Evolutionary conservation across 306 rosid species (phyloP), one percentile per base, ranked within the genome.

Genomic region (Trifolium fragiferum): DNA sequence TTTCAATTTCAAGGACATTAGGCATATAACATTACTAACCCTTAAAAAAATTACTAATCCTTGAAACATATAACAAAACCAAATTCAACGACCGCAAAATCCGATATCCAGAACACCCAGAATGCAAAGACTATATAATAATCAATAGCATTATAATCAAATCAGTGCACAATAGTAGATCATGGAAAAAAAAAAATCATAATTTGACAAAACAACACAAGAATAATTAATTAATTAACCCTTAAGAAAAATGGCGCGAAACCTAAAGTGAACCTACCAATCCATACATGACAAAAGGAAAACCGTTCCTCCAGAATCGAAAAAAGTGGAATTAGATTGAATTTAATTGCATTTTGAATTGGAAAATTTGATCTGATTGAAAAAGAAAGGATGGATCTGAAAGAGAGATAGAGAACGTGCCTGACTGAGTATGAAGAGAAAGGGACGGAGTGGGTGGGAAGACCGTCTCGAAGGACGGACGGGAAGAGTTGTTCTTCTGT

Each of bases 401-500:
- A 18, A 58, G 30, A 37, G 68, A 63, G 69, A 33, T 21, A n/a
- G 59, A 44, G 53, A 57, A 18, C 10, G 63, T 68, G 88, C 93
- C 93, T 86, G 86, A 3, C 13, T n/a, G 63, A 23, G 8, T 15
- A 35, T 13, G 38, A 84, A 83, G 81, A 77, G 84, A 72, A 86
- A 81, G 82, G 83, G 85, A n/a, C n/a, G 96, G 23, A 1, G 23
- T 1, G 1, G 23, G 23, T 87, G 82, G 78, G 83, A 86, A 87
- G 82, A 86, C 97, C 97, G 97, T 86, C 93, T 78, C 92, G 81
- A 78, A 81, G 98, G 97, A 91, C 96, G 93, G 92, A 60, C 82
- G 73, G 87, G 85, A 77, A 80, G 88, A 87, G 7, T 23, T 57
- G 63, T 57, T 57, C 43, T 15, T 60, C 43, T 60, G 66, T 60